Base-by-base conservation (phyloP, 1,139 yeast species). In the Kurtzmaniella quercitrusa region DNA sequence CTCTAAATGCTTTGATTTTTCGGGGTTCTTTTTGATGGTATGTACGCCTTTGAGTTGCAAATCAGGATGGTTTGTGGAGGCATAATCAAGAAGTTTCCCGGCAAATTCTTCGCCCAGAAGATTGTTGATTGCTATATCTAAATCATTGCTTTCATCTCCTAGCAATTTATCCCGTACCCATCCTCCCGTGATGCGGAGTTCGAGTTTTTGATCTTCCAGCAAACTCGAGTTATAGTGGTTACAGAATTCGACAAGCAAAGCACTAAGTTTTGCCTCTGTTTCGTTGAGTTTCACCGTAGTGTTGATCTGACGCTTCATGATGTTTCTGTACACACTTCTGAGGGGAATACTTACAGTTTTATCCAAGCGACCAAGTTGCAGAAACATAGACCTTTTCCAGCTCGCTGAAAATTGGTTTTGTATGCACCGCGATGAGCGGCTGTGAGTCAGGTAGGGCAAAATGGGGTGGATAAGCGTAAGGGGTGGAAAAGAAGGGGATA, bases 101-200 rank as follows among this genome's bases (percentile, higher is more conserved):
- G 95, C 97, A 67, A 94, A 93, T 37, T 82, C 82, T 57, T 86
- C 89, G 1, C 99, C 99, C 0, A 95, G 79, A 56, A 88, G 66
- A 46, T 73, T 73, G 60, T 93, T 90, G 46, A 94, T 78, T 7
- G 97, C 98, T 44, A 93, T 87, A 57, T 93, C 99, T 37, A 93
- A 70, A 61, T 93, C 99, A 57, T 93, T 82, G 44, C 94, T 83
- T 27, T 79, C 81, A 41, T 75, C 73, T 0, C 95, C 95, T 34
- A 94, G 68, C 34, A 93, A 67, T 66, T 93, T 93, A 62, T 93
- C 99, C 55, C 99, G 76, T 5, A 93, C 99, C 99, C 99, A 93
- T 1, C 99, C 99, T 27, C 99, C 99, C 0, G 98, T 91, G 53
- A 93, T 86, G 50, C 99, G 65, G 17, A 91, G 71, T 27, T 77